Evolutionary conservation across 768 basidiomycete genomes (phyloP).

Genomic region (Suillus brevipes): DNA sequence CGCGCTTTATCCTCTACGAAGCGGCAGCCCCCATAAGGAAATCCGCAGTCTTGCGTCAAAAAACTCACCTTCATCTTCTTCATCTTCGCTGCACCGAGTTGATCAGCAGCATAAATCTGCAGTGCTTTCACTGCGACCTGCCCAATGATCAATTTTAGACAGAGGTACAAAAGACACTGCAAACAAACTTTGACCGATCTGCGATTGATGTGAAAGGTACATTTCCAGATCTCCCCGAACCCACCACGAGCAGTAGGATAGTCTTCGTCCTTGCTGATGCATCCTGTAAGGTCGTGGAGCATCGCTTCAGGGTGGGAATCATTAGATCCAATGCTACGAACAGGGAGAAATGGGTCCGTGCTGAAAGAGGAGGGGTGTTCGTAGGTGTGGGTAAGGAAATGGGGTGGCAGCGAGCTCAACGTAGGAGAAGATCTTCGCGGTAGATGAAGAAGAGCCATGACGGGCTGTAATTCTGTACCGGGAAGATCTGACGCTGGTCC

Average conservation of each 20-base stretch:
- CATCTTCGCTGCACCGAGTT: fast-evolving
- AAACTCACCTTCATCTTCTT: neutral
- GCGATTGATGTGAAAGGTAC: neutral
- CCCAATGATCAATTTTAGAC: neutral
- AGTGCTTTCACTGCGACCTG: slow-evolving; percentile 1
- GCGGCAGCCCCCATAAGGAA: neutral
- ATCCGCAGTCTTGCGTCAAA: neutral
- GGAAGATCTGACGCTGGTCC: no score
- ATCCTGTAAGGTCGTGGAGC: slow-evolving; percentile 1
- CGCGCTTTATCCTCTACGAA: slow-evolving; percentile 18
- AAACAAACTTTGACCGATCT: neutral
- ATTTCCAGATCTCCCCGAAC: slow-evolving; percentile 7
- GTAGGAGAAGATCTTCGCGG: no score
- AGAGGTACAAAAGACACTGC: neutral
- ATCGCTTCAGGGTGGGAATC: neutral
- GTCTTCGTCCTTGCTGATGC: neutral
- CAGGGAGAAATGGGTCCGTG: no score
- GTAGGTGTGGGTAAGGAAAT: no score
- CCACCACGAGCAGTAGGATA: slow-evolving; percentile 4
- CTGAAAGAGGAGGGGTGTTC: no score
- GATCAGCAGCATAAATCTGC: neutral
- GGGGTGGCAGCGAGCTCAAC: no score
- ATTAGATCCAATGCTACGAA: no score
- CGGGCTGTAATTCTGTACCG: no score
- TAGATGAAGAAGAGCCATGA: no score